Conservation (phyloP, 1,284 basidiomycete genomes). For the Erythrobasidium hasegawianum region DNA sequence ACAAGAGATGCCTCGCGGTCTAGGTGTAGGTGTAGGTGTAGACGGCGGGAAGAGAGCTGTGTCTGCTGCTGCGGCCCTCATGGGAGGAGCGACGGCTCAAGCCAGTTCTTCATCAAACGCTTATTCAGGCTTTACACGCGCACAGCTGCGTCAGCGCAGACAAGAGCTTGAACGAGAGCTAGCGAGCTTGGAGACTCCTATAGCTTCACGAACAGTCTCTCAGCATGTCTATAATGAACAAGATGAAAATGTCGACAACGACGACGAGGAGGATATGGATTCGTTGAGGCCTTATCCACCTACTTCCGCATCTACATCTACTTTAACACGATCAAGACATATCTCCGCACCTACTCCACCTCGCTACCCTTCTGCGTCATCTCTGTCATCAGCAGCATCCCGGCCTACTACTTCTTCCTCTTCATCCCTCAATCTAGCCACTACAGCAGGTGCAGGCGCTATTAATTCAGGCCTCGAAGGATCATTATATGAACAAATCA, state of each 20-base stretch:
- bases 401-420: not conserved
- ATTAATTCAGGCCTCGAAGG: slow-evolving; percentile 6
- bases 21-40: not conserved
- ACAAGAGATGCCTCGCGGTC: slow-evolving; percentile 9
- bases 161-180: slow-evolving; percentile 30
- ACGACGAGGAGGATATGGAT: not conserved
- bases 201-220: not conserved
- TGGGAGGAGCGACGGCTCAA: slow-evolving; percentile 7
- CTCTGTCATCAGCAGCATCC: not conserved
- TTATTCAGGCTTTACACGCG: slow-evolving; percentile 25
- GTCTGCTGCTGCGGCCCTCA: slow-evolving; percentile 27
- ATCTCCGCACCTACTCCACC: slow-evolving; percentile 24
- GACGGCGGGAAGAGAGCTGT: slow-evolving; percentile 2
- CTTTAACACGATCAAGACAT: slow-evolving; percentile 14
- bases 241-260: not conserved
- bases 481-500: slow-evolving; percentile 19
- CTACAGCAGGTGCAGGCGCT: not conserved
- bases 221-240: not conserved
- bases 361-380: not conserved
- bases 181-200: slow-evolving; percentile 12
- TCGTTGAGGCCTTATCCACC: not conserved
- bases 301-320: not conserved
- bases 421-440: not conserved
- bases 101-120: slow-evolving; percentile 5
- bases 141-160: slow-evolving; percentile 28